phyloP scores from a whole-genome alignment of 2,329 filamentous ascomycete genomes.

The Pezicula neosporulosa region DNA sequence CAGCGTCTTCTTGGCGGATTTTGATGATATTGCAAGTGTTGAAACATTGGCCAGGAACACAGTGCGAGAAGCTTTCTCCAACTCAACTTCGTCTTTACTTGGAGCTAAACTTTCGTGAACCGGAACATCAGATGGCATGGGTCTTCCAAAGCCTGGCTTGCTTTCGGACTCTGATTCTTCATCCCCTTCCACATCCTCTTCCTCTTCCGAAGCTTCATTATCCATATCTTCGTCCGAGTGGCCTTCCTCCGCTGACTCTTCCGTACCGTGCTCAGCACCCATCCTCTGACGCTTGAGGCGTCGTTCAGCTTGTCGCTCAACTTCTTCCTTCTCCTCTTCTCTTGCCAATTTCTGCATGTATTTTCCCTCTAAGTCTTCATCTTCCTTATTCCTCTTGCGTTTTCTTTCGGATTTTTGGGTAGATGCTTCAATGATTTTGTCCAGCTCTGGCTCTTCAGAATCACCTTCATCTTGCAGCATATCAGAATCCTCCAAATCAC shows the following conservation, averaged over 20 bases:
- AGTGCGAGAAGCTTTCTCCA: slow-evolving; percentile 85
- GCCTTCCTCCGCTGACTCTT: slow-evolving; percentile 29
- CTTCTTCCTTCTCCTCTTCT: slow-evolving; percentile 53
- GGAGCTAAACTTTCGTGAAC: slow-evolving; percentile 53
- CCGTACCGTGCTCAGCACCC: slow-evolving; percentile 32
- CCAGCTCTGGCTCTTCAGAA: slow-evolving; percentile 31
- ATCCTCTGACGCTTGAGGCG: slow-evolving; percentile 50
- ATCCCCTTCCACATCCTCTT: slow-evolving; percentile 18
- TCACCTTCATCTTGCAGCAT: slow-evolving; percentile 19
- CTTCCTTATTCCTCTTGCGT: slow-evolving; percentile 60
- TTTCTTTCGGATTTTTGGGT: slow-evolving; percentile 42
- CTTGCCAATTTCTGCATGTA: slow-evolving; percentile 65
- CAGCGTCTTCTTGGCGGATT: slow-evolving; percentile 74
- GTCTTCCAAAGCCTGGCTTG: slow-evolving; percentile 33
- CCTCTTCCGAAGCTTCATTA: slow-evolving; percentile 21
- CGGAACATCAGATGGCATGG: slow-evolving; percentile 36
- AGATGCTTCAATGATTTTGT: slow-evolving; percentile 42
- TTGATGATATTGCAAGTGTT: slow-evolving; percentile 75
- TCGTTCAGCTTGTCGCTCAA: slow-evolving; percentile 36
- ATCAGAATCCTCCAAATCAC: slow-evolving; percentile 30
- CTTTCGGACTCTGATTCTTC: slow-evolving; percentile 24
- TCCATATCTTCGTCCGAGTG: slow-evolving; percentile 24
- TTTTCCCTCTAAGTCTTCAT: slow-evolving; percentile 65
- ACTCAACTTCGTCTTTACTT: slow-evolving; percentile 54
- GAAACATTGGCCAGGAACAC: slow-evolving; percentile 94